Evolutionary conservation across 73 alveolate species (phyloP).

Genomic region (Paramecium tetraurelia): DNA sequence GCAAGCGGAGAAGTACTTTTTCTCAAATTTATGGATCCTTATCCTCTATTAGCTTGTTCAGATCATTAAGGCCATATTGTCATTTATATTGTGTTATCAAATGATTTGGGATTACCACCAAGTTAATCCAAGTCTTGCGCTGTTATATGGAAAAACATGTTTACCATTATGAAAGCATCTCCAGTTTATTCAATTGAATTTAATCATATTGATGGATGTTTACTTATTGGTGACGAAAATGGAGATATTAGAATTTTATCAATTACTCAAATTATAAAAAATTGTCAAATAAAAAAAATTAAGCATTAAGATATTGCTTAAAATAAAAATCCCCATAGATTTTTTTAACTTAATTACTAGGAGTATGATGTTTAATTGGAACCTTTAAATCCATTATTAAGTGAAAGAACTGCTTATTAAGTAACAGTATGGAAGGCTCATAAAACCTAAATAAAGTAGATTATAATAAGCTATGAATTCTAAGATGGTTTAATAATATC

Average conservation of each 20-base stretch:
- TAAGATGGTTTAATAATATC: background rate
- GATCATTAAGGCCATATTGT: background rate
- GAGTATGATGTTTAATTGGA: background rate
- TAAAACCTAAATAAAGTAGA: background rate
- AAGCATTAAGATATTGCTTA: slow-evolving; percentile 2
- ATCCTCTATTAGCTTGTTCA: background rate
- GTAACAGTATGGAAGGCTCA: slow-evolving; percentile 11
- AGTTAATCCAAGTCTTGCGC: background rate
- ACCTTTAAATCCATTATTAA: background rate
- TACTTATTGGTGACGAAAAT: slow-evolving; percentile 14
- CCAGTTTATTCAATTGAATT: slow-evolving; percentile 16
- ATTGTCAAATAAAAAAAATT: background rate
- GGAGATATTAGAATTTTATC: slow-evolving; percentile 26
- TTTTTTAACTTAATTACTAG: background rate
- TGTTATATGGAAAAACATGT: slow-evolving; percentile 34
- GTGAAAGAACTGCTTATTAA: background rate
- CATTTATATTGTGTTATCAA: background rate
- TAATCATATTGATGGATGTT: background rate
- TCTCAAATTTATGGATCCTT: slow-evolving; percentile 9
- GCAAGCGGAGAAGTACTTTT: slow-evolving; percentile 14
- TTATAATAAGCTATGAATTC: background rate
- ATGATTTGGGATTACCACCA: background rate
- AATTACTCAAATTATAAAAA: background rate
- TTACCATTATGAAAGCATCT: slow-evolving; percentile 5
- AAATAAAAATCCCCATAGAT: slow-evolving; percentile 17